A percentile compares a stretch with the other conserved stretches of the same genome.
Conservation (phyloP, 208 protist genomes). For the Acanthamoeba culbertsoni region DNA sequence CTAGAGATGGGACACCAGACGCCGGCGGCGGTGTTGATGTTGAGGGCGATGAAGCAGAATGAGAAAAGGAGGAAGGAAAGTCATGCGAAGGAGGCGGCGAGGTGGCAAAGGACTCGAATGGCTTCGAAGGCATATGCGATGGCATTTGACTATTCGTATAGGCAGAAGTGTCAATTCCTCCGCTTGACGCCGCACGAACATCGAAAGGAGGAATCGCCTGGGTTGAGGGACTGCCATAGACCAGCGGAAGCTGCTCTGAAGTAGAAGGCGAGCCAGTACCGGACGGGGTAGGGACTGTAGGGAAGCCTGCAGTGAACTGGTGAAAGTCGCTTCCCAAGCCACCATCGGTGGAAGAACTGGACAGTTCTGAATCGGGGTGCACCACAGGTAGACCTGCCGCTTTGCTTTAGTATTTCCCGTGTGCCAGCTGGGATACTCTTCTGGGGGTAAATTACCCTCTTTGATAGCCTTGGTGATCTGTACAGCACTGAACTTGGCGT, state of each 20-base stretch:
- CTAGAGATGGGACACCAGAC: neutral
- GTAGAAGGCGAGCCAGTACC: neutral
- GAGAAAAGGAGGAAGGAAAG: neutral
- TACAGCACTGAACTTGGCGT: slow-evolving; percentile 38
- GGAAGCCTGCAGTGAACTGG: no score
- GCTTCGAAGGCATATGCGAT: no score
- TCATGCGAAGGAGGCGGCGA: neutral
- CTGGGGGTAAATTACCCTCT: neutral
- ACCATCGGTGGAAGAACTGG: neutral
- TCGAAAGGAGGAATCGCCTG: no score
- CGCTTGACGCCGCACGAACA: no score
- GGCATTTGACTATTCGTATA: no score
- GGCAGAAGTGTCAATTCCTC: no score
- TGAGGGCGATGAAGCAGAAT: neutral
- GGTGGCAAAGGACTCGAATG: no score
- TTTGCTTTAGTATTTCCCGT: neutral
- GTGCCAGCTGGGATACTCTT: neutral
- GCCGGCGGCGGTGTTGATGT: neutral
- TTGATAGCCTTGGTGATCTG: slow-evolving; percentile 21
- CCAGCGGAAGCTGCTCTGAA: no score
- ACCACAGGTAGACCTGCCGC: neutral
- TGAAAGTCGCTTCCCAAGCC: no score
- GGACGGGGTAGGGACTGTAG: no score
- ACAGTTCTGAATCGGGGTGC: neutral
- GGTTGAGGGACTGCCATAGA: no score